Percentiles rank a stretch among this genome's conserved stretches.
Conservation (phyloP, 208 protist species). For the Zelonia costaricensis region DNA sequence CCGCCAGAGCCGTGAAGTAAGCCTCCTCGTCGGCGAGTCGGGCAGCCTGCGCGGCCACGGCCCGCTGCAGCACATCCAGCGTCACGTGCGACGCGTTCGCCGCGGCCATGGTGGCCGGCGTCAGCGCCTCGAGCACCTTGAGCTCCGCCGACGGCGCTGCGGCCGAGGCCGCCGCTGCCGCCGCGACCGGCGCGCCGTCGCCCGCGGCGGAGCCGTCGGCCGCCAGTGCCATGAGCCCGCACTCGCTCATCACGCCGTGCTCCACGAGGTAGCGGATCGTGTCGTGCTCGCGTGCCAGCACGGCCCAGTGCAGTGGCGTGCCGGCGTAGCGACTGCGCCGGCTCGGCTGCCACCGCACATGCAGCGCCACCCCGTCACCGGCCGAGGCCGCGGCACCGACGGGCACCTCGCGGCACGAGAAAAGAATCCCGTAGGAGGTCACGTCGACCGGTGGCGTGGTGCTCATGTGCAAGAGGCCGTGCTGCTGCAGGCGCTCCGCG, state of each 20-base stretch:
- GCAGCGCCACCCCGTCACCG: conserved; percentile 9
- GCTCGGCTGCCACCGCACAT: conserved; percentile 61
- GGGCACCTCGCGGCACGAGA: conserved; percentile 17
- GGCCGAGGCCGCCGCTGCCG: background rate
- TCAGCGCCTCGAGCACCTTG: conserved; percentile 20
- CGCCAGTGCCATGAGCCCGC: conserved; percentile 7
- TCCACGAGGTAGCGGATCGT: conserved; percentile 57
- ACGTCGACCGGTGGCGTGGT: conserved; percentile 34
- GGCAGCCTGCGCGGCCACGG: conserved; percentile 17
- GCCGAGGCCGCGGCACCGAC: background rate
- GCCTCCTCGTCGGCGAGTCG: conserved; percentile 4
- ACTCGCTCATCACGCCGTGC: conserved; percentile 43
- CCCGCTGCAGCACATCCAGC: conserved; percentile 31
- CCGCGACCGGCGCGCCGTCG: too few species aligned
- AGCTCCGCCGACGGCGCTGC: background rate
- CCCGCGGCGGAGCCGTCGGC: background rate
- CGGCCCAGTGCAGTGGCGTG: conserved; percentile 80
- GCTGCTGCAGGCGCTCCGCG: conserved; percentile 22
- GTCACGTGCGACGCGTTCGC: conserved; percentile 58
- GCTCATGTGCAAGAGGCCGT: conserved; percentile 35
- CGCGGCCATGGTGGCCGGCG: conserved; percentile 37
- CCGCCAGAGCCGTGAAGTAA: conserved; percentile 31
- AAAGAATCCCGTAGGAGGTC: conserved; percentile 40
- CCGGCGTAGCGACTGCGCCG: conserved; percentile 50
- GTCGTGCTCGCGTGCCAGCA: conserved; percentile 58